Percentiles rank a stretch among this genome's conserved stretches.
phyloP scores from a whole-genome alignment of 2,329 filamentous ascomycete genomes.

The Ophiosphaerella korrae region DNA sequence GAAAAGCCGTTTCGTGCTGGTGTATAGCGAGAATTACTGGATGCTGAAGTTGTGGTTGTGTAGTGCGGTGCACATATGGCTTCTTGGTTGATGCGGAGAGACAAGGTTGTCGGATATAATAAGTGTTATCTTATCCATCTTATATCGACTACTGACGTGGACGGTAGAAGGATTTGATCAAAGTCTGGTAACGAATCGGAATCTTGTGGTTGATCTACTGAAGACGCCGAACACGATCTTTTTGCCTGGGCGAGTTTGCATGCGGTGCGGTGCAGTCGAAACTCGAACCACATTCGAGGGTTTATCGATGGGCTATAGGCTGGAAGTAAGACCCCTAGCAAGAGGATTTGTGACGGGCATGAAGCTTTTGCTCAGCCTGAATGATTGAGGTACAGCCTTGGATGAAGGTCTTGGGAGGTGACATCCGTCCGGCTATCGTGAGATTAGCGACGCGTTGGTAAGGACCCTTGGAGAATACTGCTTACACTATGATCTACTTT shows the following conservation, averaged over 20 bases:
- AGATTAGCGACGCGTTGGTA: not conserved
- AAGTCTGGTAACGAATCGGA: slow-evolving; percentile 9
- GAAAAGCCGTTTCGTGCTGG: too few species aligned
- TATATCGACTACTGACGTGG: slow-evolving; percentile 16
- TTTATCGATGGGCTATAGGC: too few species aligned
- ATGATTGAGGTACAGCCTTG: not conserved
- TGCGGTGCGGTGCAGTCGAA: not conserved
- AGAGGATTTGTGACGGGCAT: not conserved
- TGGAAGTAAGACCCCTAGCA: too few species aligned
- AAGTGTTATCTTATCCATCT: slow-evolving; percentile 8
- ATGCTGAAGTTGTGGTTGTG: not conserved
- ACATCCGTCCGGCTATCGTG: not conserved
- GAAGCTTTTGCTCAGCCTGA: not conserved
- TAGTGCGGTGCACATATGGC: not conserved
- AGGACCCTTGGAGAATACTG: not conserved
- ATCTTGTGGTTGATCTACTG: not conserved
- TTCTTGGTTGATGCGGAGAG: not conserved
- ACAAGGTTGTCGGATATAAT: slow-evolving; percentile 8
- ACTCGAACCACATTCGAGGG: not conserved
- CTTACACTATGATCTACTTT: not conserved
- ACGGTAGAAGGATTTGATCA: slow-evolving; percentile 5
- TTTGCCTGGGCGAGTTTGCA: not conserved
- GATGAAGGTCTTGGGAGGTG: too few species aligned
- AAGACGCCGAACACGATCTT: not conserved
- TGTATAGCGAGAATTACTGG: too few species aligned